Evolutionary conservation across 2,329 filamentous ascomycete species (phyloP), one percentile per base, ranked within the genome.

Genomic region (Aspergillus fijiensis): DNA sequence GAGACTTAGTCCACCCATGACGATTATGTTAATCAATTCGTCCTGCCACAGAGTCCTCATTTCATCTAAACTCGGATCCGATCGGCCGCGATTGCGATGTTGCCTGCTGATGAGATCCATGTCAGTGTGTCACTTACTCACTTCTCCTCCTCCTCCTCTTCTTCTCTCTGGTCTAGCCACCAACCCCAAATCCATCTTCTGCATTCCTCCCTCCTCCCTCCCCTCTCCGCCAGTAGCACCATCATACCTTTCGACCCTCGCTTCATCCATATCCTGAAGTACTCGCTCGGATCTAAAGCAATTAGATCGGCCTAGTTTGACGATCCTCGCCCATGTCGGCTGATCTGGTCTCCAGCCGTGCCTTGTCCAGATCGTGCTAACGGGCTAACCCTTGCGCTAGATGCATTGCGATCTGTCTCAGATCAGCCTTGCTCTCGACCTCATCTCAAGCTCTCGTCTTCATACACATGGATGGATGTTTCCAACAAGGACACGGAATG

Each of bases 381-480:
- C 42, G 54, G 57, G 29, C 57, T 47, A 60, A 60, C 62, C 55
- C 55, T 52, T 53, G 60, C 58, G 29, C 60, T 63, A 59, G 60
- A 66, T 65, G 62, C 59, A 56, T 61, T 47, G 53, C 35, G 42
- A 54, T 33, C 49, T 48, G 47, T 61, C 59, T 59, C 49, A 52
- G 51, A 35, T 33, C 29, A 54, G 51, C 55, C 59, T 45, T 51
- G 31, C 35, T 55, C 23, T 53, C 35, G 50, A 62, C 42, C 19
- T 57, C 35, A 19, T 42, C 55, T 23, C 49, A 60, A 60, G 21
- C 23, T 49, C 35, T 52, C n/a, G 16, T 39, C 12, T 33, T 33
- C 16, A 31, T 19, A 58, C 59, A 56, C 62, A 68, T 68, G 66
- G 60, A 64, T 65, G 62, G 51, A 63, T 57, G 65, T 12, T 55